Evolutionary conservation across 2,329 filamentous ascomycete genomes (phyloP).

Genomic region (Penicillium brevicompactum): DNA sequence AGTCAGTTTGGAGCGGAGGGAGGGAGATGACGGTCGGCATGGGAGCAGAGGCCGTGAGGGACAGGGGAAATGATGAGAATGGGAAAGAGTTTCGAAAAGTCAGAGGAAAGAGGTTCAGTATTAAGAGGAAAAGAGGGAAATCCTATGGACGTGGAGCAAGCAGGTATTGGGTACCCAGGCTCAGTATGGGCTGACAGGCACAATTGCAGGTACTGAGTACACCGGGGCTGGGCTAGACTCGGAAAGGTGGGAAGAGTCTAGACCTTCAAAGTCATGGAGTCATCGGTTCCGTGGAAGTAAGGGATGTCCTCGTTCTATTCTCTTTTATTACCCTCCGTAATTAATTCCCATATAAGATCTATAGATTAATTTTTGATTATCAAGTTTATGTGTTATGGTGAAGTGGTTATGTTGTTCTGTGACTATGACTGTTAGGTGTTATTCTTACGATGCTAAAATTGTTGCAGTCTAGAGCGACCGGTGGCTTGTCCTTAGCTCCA

Average conservation of each 20-base stretch:
- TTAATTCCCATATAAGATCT: neutral
- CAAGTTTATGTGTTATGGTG: no score
- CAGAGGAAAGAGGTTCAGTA: slow-evolving; percentile 15
- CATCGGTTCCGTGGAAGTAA: slow-evolving; percentile 17
- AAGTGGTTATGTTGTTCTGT: no score
- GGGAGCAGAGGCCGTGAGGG: slow-evolving; percentile 10
- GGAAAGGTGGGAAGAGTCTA: slow-evolving; percentile 20
- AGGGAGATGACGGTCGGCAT: slow-evolving; percentile 19
- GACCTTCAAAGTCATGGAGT: slow-evolving; percentile 28
- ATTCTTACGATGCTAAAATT: neutral
- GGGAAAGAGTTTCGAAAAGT: slow-evolving; percentile 3
- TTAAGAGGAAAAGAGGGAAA: slow-evolving; percentile 16
- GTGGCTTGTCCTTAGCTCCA: slow-evolving; percentile 11
- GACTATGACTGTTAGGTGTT: neutral
- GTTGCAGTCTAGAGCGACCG: slow-evolving; percentile 12
- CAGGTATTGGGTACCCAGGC: slow-evolving; percentile 23
- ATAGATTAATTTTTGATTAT: no score
- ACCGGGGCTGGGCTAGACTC: slow-evolving; percentile 22
- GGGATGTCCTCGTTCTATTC: neutral
- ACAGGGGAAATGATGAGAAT: slow-evolving; percentile 3
- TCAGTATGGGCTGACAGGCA: slow-evolving; percentile 1
- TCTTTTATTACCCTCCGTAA: neutral
- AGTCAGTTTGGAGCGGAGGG: slow-evolving; percentile 24
- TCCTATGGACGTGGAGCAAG: slow-evolving; percentile 9
- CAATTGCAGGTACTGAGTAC: slow-evolving; percentile 16